Conservation (phyloP, 2,329 filamentous ascomycete genomes). For the Phoma sp. region DNA sequence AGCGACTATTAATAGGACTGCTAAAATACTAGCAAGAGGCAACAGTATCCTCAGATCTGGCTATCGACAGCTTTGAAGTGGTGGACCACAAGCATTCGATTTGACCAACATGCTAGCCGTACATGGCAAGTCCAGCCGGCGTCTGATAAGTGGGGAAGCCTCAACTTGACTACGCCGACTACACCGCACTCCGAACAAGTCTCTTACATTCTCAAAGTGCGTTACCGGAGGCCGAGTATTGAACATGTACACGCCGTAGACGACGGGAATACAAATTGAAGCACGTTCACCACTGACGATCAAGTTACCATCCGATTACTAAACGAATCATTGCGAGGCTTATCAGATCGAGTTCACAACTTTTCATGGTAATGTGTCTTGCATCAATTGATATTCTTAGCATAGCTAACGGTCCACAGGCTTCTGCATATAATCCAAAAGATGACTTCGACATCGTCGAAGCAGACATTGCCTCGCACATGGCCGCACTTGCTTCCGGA, state of each 20-base stretch:
- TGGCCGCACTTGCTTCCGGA: conserved; percentile 52
- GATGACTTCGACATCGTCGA: conserved; percentile 53
- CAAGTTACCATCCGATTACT: neutral
- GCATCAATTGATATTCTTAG: too few species aligned
- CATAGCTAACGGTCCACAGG: neutral
- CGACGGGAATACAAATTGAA: neutral
- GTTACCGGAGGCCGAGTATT: neutral
- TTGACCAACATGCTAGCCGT: conserved; percentile 16
- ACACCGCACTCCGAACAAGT: neutral
- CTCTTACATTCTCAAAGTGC: neutral
- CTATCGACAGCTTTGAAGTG: too few species aligned
- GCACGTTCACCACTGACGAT: neutral
- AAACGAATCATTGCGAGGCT: neutral
- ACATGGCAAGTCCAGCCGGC: conserved; percentile 26
- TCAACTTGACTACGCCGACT: conserved; percentile 1
- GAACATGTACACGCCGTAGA: neutral
- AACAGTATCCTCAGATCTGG: too few species aligned
- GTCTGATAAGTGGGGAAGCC: conserved; percentile 15
- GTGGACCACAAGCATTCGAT: neutral
- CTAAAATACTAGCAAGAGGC: too few species aligned
- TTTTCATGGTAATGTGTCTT: conserved; percentile 2
- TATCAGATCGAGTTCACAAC: neutral
- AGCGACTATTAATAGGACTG: too few species aligned
- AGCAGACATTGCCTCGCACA: conserved; percentile 56
- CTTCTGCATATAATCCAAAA: neutral